These are phyloP conservation scores for Globisporangium nunn DNA, from an alignment of 352 stramenopile species.

Conservation along the genomic window DNA sequence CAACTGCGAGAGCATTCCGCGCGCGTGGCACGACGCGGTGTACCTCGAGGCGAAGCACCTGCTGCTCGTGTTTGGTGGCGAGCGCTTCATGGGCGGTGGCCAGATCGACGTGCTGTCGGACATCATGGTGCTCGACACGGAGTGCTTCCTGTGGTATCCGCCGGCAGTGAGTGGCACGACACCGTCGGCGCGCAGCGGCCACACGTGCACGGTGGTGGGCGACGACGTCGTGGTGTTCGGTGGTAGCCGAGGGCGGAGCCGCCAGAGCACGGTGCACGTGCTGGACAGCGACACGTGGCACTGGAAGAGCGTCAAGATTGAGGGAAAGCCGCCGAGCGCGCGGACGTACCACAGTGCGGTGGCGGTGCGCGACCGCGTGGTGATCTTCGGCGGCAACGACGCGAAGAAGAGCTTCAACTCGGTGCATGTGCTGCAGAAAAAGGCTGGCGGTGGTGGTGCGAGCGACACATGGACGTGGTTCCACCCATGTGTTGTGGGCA, in stretches of 20 bases:
- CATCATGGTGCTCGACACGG: constrained; percentile 90
- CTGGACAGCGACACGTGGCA: constrained; percentile 83
- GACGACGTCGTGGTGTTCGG: constrained; percentile 79
- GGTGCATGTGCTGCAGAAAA: constrained; percentile 87
- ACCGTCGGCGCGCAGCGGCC: constrained; percentile 56
- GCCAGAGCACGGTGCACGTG: constrained; percentile 70
- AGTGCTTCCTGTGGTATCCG: constrained; percentile 93
- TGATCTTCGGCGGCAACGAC: constrained; percentile 94
- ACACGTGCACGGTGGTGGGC: constrained; percentile 68
- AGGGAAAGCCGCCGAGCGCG: constrained; percentile 79
- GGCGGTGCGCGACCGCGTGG: constrained; percentile 59
- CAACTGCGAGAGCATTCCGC: constrained; percentile 86
- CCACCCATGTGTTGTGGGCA: constrained; percentile 72
- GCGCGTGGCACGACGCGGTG: constrained; percentile 89
- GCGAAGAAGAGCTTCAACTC: constrained; percentile 87
- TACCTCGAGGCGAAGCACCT: constrained; percentile 85
- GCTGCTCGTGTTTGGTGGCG: constrained; percentile 90
- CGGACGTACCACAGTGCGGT: constrained; percentile 90
- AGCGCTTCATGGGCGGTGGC: constrained; percentile 56
- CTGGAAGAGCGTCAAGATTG: constrained; percentile 84
- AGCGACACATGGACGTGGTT: constrained; percentile 78
- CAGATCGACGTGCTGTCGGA: constrained; percentile 72
- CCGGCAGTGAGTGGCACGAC: constrained; percentile 70
- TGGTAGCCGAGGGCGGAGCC: constrained; percentile 57
- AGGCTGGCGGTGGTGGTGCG: constrained; percentile 6